Conservation (phyloP, 2,329 filamentous ascomycete genomes). For the Trichoderma sp. region DNA sequence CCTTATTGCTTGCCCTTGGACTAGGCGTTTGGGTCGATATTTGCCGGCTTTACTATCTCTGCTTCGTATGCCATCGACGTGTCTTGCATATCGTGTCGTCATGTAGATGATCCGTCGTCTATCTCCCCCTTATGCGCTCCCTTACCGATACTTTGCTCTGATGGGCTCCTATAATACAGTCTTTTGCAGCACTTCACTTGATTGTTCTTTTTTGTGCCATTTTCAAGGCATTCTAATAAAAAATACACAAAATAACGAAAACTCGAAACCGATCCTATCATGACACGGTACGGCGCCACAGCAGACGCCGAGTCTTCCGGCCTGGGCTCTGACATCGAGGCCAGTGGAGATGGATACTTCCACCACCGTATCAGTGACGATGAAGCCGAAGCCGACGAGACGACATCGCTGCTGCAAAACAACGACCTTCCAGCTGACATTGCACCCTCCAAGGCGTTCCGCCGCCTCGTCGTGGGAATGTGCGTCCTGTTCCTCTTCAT, state of each 20-base stretch:
- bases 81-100: conserved; percentile 15
- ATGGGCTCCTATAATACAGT: background rate
- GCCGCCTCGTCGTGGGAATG: conserved; percentile 37
- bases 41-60: background rate
- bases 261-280: background rate
- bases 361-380: background rate
- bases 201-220: background rate
- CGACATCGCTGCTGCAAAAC: conserved; percentile 29
- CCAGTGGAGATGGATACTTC: background rate
- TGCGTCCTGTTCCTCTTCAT: conserved; percentile 46
- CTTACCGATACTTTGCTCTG: background rate
- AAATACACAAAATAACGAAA: background rate
- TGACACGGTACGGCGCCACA: conserved; percentile 10
- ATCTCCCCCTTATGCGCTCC: background rate
- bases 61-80: conserved; percentile 11
- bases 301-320: conserved; percentile 6
- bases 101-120: background rate
- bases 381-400: conserved; percentile 26
- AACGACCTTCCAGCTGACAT: conserved; percentile 28
- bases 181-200: background rate
- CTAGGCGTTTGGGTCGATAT: background rate
- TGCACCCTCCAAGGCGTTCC: conserved; percentile 33
- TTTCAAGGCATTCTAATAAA: background rate
- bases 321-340: conserved; percentile 1
- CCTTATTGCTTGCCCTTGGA: background rate